Base-by-base conservation (phyloP, 805 yeast species). In the Yarrowia sp. region DNA sequence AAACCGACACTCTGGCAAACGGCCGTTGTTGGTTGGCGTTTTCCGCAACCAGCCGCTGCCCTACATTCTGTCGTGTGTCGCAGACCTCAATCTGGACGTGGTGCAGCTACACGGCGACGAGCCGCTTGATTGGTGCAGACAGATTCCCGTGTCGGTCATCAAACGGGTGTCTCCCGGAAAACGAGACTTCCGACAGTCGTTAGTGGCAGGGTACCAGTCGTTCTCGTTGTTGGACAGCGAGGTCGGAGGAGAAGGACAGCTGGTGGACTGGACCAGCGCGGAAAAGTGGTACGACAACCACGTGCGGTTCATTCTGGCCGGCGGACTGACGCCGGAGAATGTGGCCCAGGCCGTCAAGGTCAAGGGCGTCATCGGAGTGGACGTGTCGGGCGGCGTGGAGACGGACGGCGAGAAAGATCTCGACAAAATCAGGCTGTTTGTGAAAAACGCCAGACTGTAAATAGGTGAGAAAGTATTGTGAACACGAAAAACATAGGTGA, bases 361-460 rank as follows among this genome's bases (percentile, higher is more conserved):
- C 13, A 71, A 74, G 0, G 94, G 95, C 30, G 86, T 90, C n/a
- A 74, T 87, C 43, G 98, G 98, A 4, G 94, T 90, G 33, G 99
- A 94, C 78, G 98, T 95, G 8, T 89, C 97, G 73, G 92, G 97
- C 10, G 99, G 99, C 1, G 97, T 93, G 1, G 99, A 95, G 75
- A 86, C 88, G 0, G 74, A 85, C 50, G 97, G 97, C 1, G 76
- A 72, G 0, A 95, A 94, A 77, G 97, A 92, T 76, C 73, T 80
- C 58, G 75, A 67, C 0, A 94, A 92, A 78, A 85, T 94, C 20
- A 73, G 73, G 67, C 67, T 69, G 14, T 94, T 93, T 77, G 79
- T 94, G 6, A 68, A 68, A 5, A 83, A 82, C 71, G 92, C 89
- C 2, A 80, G 66, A 30, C 3, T 8, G 14, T 60, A 13, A 44